Conservation (phyloP, 371 early-diverging fungal genomes). For the Rhizopus microsporus region DNA sequence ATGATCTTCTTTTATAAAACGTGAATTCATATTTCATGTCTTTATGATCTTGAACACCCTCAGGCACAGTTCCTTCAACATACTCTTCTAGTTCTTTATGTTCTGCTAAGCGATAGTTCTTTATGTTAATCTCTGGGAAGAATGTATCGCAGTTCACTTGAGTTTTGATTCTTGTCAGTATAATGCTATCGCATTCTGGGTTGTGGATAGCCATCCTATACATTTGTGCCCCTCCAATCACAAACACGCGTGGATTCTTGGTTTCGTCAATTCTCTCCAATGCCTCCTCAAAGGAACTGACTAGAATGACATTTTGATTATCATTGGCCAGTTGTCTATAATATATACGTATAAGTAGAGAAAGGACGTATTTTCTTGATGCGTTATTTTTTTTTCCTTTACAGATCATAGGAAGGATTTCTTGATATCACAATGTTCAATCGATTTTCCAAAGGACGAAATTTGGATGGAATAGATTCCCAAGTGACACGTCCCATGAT, state of each 20-base stretch:
- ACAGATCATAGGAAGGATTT: conserved; percentile 53
- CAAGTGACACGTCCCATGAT: conserved; percentile 91
- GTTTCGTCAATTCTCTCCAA: conserved; percentile 30
- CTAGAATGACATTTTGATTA: conserved; percentile 34
- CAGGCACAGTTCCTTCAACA: conserved; percentile 39
- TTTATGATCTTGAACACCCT: conserved; percentile 46
- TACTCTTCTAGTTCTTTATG: conserved; percentile 45
- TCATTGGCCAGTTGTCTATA: conserved; percentile 26
- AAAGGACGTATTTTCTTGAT: neutral
- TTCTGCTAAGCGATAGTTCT: conserved; percentile 26
- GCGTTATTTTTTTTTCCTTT: conserved; percentile 10
- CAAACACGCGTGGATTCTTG: conserved; percentile 41
- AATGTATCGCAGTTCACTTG: conserved; percentile 66
- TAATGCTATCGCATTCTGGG: conserved; percentile 51
- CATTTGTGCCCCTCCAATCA: conserved; percentile 70
- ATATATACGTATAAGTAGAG: neutral
- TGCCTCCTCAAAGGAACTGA: conserved; percentile 55
- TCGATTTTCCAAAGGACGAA: conserved; percentile 73
- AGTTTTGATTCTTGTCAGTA: conserved; percentile 62
- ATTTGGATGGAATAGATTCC: conserved; percentile 83
- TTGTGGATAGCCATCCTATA: conserved; percentile 58
- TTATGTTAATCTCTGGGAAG: conserved; percentile 56
- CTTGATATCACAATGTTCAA: conserved; percentile 84
- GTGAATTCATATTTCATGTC: conserved; percentile 51
- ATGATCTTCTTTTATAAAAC: conserved; percentile 31